Conservation (phyloP, 2,329 filamentous ascomycete genomes). For the Cladosporium sp. region DNA sequence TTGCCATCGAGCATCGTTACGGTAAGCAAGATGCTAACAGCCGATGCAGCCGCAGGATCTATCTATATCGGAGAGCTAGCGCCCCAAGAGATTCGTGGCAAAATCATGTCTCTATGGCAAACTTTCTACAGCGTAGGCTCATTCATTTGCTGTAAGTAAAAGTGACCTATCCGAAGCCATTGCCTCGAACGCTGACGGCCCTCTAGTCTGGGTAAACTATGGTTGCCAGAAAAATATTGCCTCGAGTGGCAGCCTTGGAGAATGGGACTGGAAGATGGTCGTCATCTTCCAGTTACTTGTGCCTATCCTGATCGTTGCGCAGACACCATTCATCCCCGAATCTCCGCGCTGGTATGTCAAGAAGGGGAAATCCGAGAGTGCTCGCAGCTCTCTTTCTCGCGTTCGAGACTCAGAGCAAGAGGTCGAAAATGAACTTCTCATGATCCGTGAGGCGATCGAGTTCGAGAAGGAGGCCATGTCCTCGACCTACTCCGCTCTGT, state of each 20-base stretch:
- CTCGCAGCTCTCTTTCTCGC: constrained; percentile 52
- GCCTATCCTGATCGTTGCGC: constrained; percentile 56
- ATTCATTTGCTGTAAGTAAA: constrained; percentile 44
- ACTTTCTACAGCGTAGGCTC: constrained; percentile 63
- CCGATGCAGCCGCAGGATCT: constrained; percentile 47
- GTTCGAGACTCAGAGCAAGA: constrained; percentile 63
- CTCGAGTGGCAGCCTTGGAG: constrained; percentile 45
- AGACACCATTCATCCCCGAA: constrained; percentile 64
- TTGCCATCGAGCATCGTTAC: constrained; percentile 8
- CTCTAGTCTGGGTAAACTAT: constrained; percentile 64
- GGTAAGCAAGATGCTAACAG: not conserved
- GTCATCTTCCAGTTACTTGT: constrained; percentile 70
- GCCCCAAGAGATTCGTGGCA: constrained; percentile 60
- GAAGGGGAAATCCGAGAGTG: constrained; percentile 57
- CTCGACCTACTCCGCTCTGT: constrained; percentile 59
- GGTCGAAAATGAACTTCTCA: constrained; percentile 62
- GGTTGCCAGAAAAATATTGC: constrained; percentile 54
- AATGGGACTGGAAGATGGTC: constrained; percentile 70
- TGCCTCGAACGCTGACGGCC: not conserved
- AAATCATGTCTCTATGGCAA: constrained; percentile 68
- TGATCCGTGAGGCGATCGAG: constrained; percentile 64
- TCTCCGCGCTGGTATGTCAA: constrained; percentile 66
- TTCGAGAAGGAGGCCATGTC: constrained; percentile 68
- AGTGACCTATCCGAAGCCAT: not conserved
- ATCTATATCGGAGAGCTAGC: constrained; percentile 69